Evolutionary conservation across 768 basidiomycete species (phyloP), one percentile per base, ranked within the genome.

Genomic region (Lactifluus hygrophoroides): DNA sequence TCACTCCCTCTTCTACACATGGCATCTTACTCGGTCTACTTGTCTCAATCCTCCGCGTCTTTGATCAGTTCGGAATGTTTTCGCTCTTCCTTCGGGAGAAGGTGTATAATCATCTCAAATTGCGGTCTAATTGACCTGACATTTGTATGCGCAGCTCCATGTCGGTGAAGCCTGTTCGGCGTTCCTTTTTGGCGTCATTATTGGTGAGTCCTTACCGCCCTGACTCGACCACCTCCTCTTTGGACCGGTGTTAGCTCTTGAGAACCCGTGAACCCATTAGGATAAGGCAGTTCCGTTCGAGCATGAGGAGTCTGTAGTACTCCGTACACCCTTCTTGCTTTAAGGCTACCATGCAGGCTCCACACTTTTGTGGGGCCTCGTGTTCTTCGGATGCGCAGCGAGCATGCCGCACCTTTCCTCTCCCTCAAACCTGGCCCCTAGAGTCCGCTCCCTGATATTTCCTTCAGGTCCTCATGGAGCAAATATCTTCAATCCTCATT

Each of bases 161-260:
- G 84, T 97, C 57, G 96, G 96, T 60, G 96, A 99, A 78, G 94
- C 96, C 14, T 90, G 89, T 64, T 90, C 91, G 83, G 94, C 95
- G 0, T 96, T 96, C 66, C 69, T 95, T 34, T 91, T 95, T 66
- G 92, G 93, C 13, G 87, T 97, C 67, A 86, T 94, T 63, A 85
- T 95, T 51, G 93, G 88, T 82, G 69, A 61, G 80, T 70, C 60
- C 45, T 46, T 51, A 30, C 37, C 28, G 35, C 42, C 51, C 23
- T 57, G 48, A 16, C 46, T n/a, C 55, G 9, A 34, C 42, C 45
- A 16, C 34, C 25, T 30, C 40, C 38, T 21, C 38, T 25, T 40
- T 34, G 45, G 32, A 17, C 48, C 28, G 5, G 27, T 48, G 23
- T 40, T 47, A 27, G 37, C 13, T 19, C 45, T 38, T 38, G 44